Base-by-base conservation (phyloP, 78 protist genomes). In the Dictyostelium discoideum region DNA sequence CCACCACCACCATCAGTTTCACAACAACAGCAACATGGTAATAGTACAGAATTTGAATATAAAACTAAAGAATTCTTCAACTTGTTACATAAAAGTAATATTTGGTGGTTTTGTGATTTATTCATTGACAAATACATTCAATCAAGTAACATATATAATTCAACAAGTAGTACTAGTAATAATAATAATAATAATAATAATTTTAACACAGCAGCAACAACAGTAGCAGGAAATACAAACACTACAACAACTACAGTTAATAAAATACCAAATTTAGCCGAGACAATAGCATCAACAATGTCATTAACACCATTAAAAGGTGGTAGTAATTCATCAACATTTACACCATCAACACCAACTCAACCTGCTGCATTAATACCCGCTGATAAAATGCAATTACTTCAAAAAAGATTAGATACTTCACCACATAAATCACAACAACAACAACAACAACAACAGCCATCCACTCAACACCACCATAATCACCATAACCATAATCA, bases 71-170 rank as follows among this genome's bases (percentile, higher is more conserved):
- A 90, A 14, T 90, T 90, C 40, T 90, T 90, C 57, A 5, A 24
- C 42, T 6, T 26, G 0, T 40, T 90, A 24, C 37, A 50, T 44
- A 60, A 69, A 8, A 72, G 54, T 29, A 90, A 90, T 82, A 26
- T 82, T 14, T 90, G 95, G 95, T 90, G 95, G 95, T 90, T 90
- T 72, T 90, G 95, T 90, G 95, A 90, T 50, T 69, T 90, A 29
- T 90, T 90, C 74, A 82, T 90, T 11, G 87, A 90, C 50, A 78
- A 90, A 50, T 90, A 72, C 39, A 77, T 81, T 24, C 80, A 90
- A 50, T 82, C 84, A 20, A 57, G 39, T 46, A 82, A 26, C 18
- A 0, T 10, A 26, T 60, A 60, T 60, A 46, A 24, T 10, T 22
- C 37, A 20, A 81, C 4, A 18, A 63, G 32, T 63, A 63, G 14